phyloP scores from a whole-genome alignment of 2,329 filamentous ascomycete species.

The Sporothrix schenckii region DNA sequence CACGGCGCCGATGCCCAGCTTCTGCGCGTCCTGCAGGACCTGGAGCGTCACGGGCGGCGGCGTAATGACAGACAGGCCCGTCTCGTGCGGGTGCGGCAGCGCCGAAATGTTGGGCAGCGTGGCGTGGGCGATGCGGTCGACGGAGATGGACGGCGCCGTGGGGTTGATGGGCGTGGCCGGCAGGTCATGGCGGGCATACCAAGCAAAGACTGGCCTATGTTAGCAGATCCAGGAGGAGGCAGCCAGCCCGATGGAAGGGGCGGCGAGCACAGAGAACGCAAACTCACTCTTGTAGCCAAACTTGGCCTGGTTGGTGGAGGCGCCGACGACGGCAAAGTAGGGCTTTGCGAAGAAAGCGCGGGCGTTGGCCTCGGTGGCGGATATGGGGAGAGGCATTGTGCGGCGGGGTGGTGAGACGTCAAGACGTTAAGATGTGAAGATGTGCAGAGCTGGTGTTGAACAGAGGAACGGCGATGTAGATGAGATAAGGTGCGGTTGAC shows the following conservation, averaged over 20 bases:
- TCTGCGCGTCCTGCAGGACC: conserved; percentile 75
- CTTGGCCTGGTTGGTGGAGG: conserved; percentile 80
- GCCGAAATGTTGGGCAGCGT: conserved; percentile 67
- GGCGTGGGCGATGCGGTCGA: conserved; percentile 59
- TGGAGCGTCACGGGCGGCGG: conserved; percentile 75
- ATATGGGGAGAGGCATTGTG: conserved; percentile 41
- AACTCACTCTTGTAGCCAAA: conserved; percentile 81
- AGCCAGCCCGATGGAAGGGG: neutral
- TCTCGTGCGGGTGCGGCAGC: conserved; percentile 68
- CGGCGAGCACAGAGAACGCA: conserved; percentile 44
- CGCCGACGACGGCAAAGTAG: conserved; percentile 85
- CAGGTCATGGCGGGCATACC: conserved; percentile 79
- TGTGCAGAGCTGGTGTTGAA: neutral
- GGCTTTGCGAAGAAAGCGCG: conserved; percentile 78
- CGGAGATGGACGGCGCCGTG: conserved; percentile 63
- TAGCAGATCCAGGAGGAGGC: neutral
- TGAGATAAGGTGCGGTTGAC: neutral
- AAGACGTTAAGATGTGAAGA: neutral
- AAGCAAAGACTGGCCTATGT: conserved; percentile 71
- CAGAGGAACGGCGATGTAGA: neutral
- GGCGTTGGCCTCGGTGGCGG: conserved; percentile 71
- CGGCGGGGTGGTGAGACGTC: neutral
- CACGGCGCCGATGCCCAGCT: conserved; percentile 71
- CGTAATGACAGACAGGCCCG: conserved; percentile 83
- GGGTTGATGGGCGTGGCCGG: conserved; percentile 86